Evolutionary conservation across 805 yeast species (phyloP), one percentile per base, ranked within the genome.

Genomic region (Teunomyces panamensis): DNA sequence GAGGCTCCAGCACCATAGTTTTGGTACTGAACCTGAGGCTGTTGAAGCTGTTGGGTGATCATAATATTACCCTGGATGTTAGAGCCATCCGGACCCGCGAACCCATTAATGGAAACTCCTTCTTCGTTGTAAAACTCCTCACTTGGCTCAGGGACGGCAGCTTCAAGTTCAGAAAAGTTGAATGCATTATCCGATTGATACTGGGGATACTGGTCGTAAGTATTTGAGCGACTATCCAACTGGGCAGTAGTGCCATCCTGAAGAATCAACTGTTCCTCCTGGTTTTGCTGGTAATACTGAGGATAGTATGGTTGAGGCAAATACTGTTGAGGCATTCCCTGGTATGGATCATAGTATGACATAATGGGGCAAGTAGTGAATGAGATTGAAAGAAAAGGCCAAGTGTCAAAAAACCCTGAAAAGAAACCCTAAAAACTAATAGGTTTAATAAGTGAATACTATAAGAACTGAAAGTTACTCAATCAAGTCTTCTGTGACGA

Each of bases 301-400:
- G 68, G 65, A 51, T 68, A 67, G 53, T 62, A 71, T 2, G 67
- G 67, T 46, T 67, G 74, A 7, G 59, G 53, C 49, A 65, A 56
- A 53, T 64, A 69, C 49, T 64, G 73, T 48, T 69, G 75, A 44
- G 74, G 67, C 13, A 63, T 54, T 36, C 67, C 68, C 51, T 66
- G 75, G 55, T 64, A 72, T 11, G 70, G 71, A 44, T 70, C 72
- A 56, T 70, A 72, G 60, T 70, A 72, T 36, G 75, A 63, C 77
- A 73, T 72, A 39, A 20, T 30, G 29, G 13, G 4, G 11, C 30
- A n/a, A 37, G 14, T n/a, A 37, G 27, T 30, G 41, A 37, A 26
- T 37, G 30, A 37, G 27, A 17, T 37, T 13, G 16, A 26, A 5
- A 24, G 41, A 26, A 37, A 26, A 26, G 27, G 41, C 41, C 41